These are phyloP conservation scores for Candida glucosophila DNA, from an alignment of 1,139 yeast genomes.

Conservation along the genomic window DNA sequence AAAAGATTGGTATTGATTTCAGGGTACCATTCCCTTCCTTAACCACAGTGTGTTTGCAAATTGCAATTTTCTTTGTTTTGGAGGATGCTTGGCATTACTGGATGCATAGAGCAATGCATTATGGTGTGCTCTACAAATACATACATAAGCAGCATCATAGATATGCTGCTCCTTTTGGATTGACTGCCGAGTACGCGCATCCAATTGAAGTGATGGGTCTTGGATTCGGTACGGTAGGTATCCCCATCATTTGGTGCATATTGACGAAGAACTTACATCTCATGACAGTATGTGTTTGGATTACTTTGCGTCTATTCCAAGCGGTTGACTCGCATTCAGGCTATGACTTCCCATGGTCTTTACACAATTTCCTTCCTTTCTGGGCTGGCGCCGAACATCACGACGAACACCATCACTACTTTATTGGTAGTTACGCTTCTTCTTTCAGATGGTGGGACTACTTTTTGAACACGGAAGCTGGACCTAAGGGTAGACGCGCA, in stretches of 20 bases:
- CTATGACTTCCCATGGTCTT: conserved; percentile 93
- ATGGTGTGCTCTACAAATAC: conserved; percentile 77
- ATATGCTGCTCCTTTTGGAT: conserved; percentile 94
- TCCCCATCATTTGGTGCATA: conserved; percentile 59
- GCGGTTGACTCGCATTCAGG: conserved; percentile 97
- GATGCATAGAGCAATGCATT: conserved; percentile 83
- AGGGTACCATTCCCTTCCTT: conserved; percentile 77
- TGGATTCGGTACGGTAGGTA: conserved; percentile 92
- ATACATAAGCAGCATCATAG: conserved; percentile 95
- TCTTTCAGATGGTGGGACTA: conserved; percentile 94
- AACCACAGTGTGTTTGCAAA: conserved; percentile 52
- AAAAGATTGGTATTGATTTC: conserved; percentile 62
- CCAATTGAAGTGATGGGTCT: conserved; percentile 85
- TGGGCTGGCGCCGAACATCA: conserved; percentile 99
- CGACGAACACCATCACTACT: conserved; percentile 91
- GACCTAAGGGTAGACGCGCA: conserved; percentile 52
- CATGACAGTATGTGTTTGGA: conserved; percentile 81
- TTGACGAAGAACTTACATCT: conserved; percentile 57
- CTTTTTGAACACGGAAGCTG: conserved; percentile 75
- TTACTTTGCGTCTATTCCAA: conserved; percentile 79
- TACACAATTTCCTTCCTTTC: conserved; percentile 82
- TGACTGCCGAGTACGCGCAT: conserved; percentile 95
- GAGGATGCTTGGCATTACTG: conserved; percentile 97
- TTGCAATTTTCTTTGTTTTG: conserved; percentile 64
- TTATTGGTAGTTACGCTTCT: conserved; percentile 87